Conservation (phyloP, 768 basidiomycete genomes). For the Suillus subaureus region DNA sequence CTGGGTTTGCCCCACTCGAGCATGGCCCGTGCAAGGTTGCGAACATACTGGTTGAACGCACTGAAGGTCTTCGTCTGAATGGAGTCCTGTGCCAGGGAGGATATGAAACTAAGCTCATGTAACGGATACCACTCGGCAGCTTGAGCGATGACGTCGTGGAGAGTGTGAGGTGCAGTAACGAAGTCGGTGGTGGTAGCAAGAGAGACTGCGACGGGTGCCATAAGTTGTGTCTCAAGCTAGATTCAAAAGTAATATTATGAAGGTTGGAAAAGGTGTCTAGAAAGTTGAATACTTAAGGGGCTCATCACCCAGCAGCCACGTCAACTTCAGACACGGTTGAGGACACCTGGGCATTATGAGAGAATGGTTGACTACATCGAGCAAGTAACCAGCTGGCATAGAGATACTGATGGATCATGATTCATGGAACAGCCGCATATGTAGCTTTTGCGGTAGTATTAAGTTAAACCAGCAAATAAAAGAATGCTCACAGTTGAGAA, state of each 20-base stretch:
- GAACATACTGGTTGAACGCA: conserved; percentile 18
- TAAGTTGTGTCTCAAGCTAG: neutral
- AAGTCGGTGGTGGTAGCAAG: conserved; percentile 14
- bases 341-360: neutral
- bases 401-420: too few species aligned
- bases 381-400: neutral
- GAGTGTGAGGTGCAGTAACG: conserved; percentile 13
- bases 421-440: too few species aligned
- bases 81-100: conserved; percentile 31
- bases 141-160: conserved; percentile 24
- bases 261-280: conserved; percentile 5
- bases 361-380: neutral
- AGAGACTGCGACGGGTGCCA: conserved; percentile 19
- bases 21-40: conserved; percentile 23
- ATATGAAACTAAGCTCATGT: conserved; percentile 28
- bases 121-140: conserved; percentile 24
- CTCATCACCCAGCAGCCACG: neutral
- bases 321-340: neutral
- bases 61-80: conserved; percentile 26
- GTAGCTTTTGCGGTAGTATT: too few species aligned
- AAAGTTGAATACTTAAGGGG: conserved; percentile 2
- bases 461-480: too few species aligned
- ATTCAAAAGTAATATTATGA: neutral
- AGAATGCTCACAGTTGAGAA: too few species aligned
- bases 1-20: conserved; percentile 25